Base-by-base conservation (phyloP, 2,329 filamentous ascomycete genomes). In the Sporothrix pseudoabietina region DNA sequence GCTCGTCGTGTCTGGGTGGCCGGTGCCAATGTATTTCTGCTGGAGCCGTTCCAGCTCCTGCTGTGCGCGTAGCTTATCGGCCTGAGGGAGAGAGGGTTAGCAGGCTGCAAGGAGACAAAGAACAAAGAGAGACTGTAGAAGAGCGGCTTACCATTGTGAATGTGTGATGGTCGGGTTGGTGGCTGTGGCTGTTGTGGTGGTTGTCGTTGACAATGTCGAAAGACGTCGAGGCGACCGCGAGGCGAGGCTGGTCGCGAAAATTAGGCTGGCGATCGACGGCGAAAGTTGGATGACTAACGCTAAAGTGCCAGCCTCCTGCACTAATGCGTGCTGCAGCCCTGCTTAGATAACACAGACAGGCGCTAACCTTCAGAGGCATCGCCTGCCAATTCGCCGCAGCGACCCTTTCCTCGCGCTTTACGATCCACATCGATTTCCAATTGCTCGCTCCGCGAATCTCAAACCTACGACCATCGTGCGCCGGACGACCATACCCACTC, bases 21-120 rank as follows among this genome's bases (percentile, higher is more conserved):
- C 96, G 4, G 96, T 98, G 78, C 96, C 96, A 79, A 99, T 88
- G 85, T 96, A 98, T 79, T 97, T 97, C 79, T 94, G 91, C 84
- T 99, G 96, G 22, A 98, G 92, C 76, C 94, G 91, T 84, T 99
- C 96, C 80, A 99, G 94, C 82, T 99, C 96, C 83, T 99, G 96
- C 78, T 97, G 93, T 10, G 94, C 96, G 81, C 96, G 94, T 77
- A 99, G 92, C 85, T 99, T 99, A 85, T 99, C 96, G 83, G 96
- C 96, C 96, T 91, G 9, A 3, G 22, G 8, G 26, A 12, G 26
- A 66, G 6, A 16, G n/a, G 2, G 16, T 57, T 19, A 47, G 61
- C 26, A 14, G 7, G 10, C 16, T 47, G 69, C 1, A 30, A 71
- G 3, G 9, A 26, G 44, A 35, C 4, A 19, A 7, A 7, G 54